Base-by-base conservation (phyloP, 805 yeast genomes). In the Yamadazyma phyllophila region DNA sequence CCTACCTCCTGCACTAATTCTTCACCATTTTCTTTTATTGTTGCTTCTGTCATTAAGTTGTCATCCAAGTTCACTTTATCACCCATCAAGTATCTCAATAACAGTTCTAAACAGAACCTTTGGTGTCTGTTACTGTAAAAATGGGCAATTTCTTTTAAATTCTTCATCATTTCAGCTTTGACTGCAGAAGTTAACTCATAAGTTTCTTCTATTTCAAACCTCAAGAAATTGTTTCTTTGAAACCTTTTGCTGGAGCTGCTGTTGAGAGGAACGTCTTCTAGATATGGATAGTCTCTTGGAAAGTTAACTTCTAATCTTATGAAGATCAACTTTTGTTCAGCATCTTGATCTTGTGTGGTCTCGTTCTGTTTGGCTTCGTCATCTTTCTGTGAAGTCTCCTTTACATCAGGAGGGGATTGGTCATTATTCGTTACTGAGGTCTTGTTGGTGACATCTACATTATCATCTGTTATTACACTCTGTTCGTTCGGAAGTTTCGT, bases 81-180 rank as follows among this genome's bases (percentile, higher is more conserved):
- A 2, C 99, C 99, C 69, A 90, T 69, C 2, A 94, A 67, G 56
- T 72, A 85, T 36, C 96, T 61, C 45, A 92, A 62, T 54, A 91
- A 81, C 1, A 86, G 83, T 58, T 94, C 98, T 15, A 94, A 67
- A 51, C 97, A 88, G 51, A 81, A 88, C 48, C 72, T 70, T 26
- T 80, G 78, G 43, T 68, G 63, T 31, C 74, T 70, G 27, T 76
- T 71, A 1, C 90, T 73, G 54, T 80, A 83, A 43, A 73, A 76
- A 1, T 60, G 61, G 0, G 88, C 67, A 7, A 91, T 83, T 31
- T 77, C 78, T 32, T 71, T 67, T 32, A 92, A 61, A 24, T 69
- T 74, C 2, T 60, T 55, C 13, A 77, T 54, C 55, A 92, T 78
- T 29, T 76, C 82, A 17, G 68, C 67, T 26, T 78, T 68, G 17